Evolutionary conservation across 2,329 filamentous ascomycete genomes (phyloP), one percentile per base, ranked within the genome.

Genomic region (Ceratocystis ficicola): DNA sequence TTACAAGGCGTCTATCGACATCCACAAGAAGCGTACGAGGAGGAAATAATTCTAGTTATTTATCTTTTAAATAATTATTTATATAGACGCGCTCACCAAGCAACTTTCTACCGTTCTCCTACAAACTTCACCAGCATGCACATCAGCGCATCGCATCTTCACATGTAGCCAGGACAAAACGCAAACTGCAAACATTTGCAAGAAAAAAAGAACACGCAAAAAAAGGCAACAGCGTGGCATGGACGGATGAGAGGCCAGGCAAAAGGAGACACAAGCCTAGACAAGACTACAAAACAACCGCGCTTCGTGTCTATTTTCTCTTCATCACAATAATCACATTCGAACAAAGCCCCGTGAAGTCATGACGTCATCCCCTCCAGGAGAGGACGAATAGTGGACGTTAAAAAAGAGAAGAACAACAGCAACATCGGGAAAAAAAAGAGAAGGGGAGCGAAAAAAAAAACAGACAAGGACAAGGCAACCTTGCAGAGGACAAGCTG

Each of bases 221-320:
- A 71, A 68, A 70, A 72, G 69, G 69, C 44, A 50, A 3, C 46
- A 8, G 22, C 7, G 22, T 50, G 46, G 46, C 46, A 50, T 50
- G 25, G 25, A 22, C 20, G 22, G 30, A 32, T 6, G 10, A 20
- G 44, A 46, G 44, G 44, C 12, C 44, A 17, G 12, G 12, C 5
- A 22, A 50, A 32, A 12, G 46, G 57, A 36, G 59, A 44, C 10
- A 36, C 50, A 57, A 44, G 44, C 22, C 44, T 36, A 57, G 22
- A 22, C 12, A 44, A 63, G 22, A 48, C 62, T 7, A 52, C 12
- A 63, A 63, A 32, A 32, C 30, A 32, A 6, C 6, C 41, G 36
- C 62, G 46, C 28, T 63, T 32, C n/a, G 36, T 15, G 30, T 59
- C 62, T n/a, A 6, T 55, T n/a, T 48, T 48, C 44, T 64, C 44